Evolutionary conservation across 129 eudicot genomes (phyloP).

Genomic region (Smallanthus sonchifolius): DNA sequence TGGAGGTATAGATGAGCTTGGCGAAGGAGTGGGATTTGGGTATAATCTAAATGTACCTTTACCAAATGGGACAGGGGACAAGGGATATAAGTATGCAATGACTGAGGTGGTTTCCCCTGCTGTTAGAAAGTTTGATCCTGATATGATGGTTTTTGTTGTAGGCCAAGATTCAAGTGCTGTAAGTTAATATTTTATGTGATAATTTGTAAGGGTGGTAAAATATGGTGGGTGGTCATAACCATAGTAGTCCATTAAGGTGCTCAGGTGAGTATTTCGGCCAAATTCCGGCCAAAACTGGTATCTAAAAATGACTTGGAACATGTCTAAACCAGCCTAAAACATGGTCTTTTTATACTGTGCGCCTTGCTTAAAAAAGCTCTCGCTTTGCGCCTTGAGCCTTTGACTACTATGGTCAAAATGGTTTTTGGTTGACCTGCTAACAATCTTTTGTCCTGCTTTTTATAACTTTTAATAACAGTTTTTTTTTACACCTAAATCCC

Average conservation of each 20-base stretch:
- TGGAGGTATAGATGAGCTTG: constrained; percentile 71
- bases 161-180: constrained; percentile 99
- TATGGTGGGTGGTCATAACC: background rate
- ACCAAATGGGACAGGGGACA: constrained; percentile 92
- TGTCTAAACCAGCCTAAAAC: too few species aligned
- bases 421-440: background rate
- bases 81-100: constrained; percentile 76
- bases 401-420: background rate
- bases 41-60: constrained; percentile 83
- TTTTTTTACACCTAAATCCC: too few species aligned
- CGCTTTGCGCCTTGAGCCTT: too few species aligned
- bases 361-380: too few species aligned
- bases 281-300: too few species aligned
- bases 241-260: too few species aligned
- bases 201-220: background rate
- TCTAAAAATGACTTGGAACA: too few species aligned
- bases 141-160: constrained; percentile 73
- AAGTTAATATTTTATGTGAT: constrained; percentile 38
- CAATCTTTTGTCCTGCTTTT: background rate
- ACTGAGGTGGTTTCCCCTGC: constrained; percentile 67
- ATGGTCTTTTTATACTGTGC: too few species aligned
- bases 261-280: too few species aligned
- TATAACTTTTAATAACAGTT: background rate
- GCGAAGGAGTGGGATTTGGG: constrained; percentile 78
- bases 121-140: constrained; percentile 65